Base-by-base conservation (phyloP, 768 basidiomycete species). In the Rhizopogon rudus region DNA sequence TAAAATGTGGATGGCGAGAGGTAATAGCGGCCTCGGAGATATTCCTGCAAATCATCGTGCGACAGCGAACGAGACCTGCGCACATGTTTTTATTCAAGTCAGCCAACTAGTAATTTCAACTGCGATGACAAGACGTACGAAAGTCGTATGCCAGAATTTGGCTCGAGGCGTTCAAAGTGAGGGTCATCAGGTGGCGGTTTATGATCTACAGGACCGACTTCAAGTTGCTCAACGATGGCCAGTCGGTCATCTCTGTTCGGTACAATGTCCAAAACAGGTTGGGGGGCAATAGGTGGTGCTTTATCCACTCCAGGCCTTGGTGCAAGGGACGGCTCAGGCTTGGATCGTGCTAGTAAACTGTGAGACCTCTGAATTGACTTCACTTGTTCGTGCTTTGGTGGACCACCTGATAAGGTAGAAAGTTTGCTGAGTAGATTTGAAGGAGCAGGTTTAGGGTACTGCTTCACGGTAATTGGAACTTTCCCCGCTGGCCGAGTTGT, bases 1-100 rank as follows among this genome's bases (percentile, higher is more conserved):
- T 99, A 99, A 37, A 99, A 76, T 17, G 77, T 83, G 1, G 94
- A 95, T 0, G 94, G 93, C 0, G 93, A 86, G 43, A 99, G 77
- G 65, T 90, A 92, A 70, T 87, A 97, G 44, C 96, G 84, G 6
- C 86, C 91, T 37, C 78, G 75, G 28, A 99, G 76, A 69, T 95
- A 83, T 14, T 87, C 86, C 67, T 90, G 85, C 16, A 98, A 71
- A 59, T 87, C 84, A 28, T 87, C 82, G 65, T 98, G 87, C 2
- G 90, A 65, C 20, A 93, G 71, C 2, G 66, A 66, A 31, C 96
- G 89, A 22, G 88, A 86, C 40, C 90, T 96, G 66, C 42, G 42
- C 62, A 46, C 22, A 10, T 25, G 2, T 1, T 5, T 37, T 12
- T 12, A 37, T 37, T 33, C 8, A 3, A 48, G 46, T 35, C 12